Evolutionary conservation across 2,329 filamentous ascomycete species (phyloP), one percentile per base, ranked within the genome.

Genomic region (Aureobasidium zeae): DNA sequence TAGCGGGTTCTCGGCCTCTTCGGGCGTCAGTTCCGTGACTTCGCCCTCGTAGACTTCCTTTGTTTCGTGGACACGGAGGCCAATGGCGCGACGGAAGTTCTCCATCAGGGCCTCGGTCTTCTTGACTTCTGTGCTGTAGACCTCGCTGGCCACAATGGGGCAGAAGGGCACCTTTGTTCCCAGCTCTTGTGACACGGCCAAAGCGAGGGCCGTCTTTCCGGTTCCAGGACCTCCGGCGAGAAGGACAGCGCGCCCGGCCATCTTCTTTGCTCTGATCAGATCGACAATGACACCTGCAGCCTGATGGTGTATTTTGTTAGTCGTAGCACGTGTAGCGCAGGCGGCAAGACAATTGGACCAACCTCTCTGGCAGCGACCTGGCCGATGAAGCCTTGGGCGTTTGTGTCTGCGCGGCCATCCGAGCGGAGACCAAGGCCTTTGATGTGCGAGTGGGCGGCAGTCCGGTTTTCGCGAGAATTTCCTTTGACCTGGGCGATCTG

Each of bases 11-110:
- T 96, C 91, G 4, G 89, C 85, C 73, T 98, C 91, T 67, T 98
- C 91, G 28, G 91, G 91, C 22, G 89, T 94, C 54, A 98, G 78
- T 66, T 98, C 91, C 53, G 86, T 95, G 45, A 98, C 91, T 68
- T 98, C 91, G 60, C 91, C 91, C 69, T 98, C 91, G 67, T 96
- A 98, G 47, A 98, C 89, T 67, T 98, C 91, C 68, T 98, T 98
- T 41, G 89, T 95, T 73, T 98, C 91, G 58, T 91, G 86, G 53
- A 98, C 91, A 61, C 94, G 88, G 53, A 98, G 74, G 24, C 89
- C 91, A 63, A 98, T 98, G 47, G 91, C 91, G 60, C 91, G 76
- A 62, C 91, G 78, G 66, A 98, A 98, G 70, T 96, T 96, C 73
- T 98, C 91, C 91, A 96, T 96, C 61, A 98, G 70, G 53, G 94